Percentiles rank a stretch among this genome's conserved stretches.
phyloP scores from a whole-genome alignment of 352 stramenopile species.

The Phytophthora lateralis region DNA sequence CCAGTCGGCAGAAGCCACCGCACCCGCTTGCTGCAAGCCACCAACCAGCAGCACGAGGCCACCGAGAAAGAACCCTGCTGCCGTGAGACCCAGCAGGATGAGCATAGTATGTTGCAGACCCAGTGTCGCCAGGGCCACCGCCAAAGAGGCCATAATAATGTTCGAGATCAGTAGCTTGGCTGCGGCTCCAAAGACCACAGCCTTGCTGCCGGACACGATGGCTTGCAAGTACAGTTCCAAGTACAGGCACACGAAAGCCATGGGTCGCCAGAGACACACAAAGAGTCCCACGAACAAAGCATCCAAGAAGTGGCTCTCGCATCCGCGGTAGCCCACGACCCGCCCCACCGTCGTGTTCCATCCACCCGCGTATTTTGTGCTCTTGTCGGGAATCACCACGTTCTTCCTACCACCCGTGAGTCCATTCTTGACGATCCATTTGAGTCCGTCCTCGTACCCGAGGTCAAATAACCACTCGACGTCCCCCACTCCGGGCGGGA shows the following conservation, averaged over 20 bases:
- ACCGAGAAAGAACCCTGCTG: slow-evolving; percentile 56
- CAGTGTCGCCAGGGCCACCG: slow-evolving; percentile 55
- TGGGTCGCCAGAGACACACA: slow-evolving; percentile 79
- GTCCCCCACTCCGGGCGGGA: slow-evolving; percentile 67
- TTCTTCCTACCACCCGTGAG: slow-evolving; percentile 36
- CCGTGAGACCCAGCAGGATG: slow-evolving; percentile 57
- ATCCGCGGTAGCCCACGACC: slow-evolving; percentile 73
- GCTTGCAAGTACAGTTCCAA: slow-evolving; percentile 78
- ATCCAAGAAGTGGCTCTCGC: slow-evolving; percentile 75
- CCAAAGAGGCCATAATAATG: slow-evolving; percentile 54
- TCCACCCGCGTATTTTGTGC: slow-evolving; percentile 50
- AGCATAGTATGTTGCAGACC: slow-evolving; percentile 63
- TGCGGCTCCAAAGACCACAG: slow-evolving; percentile 66
- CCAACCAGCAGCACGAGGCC: slow-evolving; percentile 67
- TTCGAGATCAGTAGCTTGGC: slow-evolving; percentile 73
- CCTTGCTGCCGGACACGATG: slow-evolving; percentile 71
- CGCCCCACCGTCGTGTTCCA: slow-evolving; percentile 79
- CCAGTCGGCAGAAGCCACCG: slow-evolving; percentile 69
- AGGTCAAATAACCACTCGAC: slow-evolving; percentile 88
- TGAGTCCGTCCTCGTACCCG: slow-evolving; percentile 80
- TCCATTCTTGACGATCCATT: slow-evolving; percentile 62
- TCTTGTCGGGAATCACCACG: slow-evolving; percentile 64
- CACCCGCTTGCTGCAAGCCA: slow-evolving; percentile 60
- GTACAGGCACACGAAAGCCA: slow-evolving; percentile 83
- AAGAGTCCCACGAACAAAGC: slow-evolving; percentile 75